Conservation (phyloP, 1,139 yeast genomes). For the Taiozyma sp. region DNA sequence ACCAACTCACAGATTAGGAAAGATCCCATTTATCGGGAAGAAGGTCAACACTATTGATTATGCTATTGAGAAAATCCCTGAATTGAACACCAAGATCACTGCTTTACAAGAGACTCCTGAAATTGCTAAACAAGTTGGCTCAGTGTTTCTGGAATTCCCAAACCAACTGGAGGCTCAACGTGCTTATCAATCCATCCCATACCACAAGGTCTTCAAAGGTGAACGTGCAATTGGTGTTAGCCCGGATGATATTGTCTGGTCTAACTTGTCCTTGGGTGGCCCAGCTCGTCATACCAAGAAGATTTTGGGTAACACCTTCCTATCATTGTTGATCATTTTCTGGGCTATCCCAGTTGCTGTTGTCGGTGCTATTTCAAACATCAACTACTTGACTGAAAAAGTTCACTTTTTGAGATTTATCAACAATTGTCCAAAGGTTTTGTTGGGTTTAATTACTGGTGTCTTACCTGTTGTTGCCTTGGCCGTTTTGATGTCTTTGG, state of each 20-base stretch:
- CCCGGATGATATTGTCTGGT: constrained; percentile 63
- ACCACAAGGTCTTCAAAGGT: constrained; percentile 22
- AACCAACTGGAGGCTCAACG: constrained; percentile 66
- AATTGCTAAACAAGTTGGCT: constrained; percentile 41
- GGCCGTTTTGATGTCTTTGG: constrained; percentile 62
- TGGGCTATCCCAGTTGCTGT: constrained; percentile 90
- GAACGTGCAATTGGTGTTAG: constrained; percentile 52
- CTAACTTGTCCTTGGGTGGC: constrained; percentile 55
- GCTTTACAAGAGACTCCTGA: constrained; percentile 43
- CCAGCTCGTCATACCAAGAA: constrained; percentile 48
- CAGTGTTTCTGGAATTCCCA: constrained; percentile 66
- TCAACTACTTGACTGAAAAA: constrained; percentile 54
- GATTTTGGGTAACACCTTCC: constrained; percentile 45
- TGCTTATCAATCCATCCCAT: constrained; percentile 57
- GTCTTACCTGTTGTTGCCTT: constrained; percentile 65
- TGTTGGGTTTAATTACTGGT: constrained; percentile 70
- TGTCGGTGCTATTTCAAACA: constrained; percentile 73
- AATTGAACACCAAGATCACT: constrained; percentile 48
- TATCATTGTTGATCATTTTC: constrained; percentile 53
- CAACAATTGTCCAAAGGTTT: constrained; percentile 48
- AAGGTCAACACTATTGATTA: constrained; percentile 60
- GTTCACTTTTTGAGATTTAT: constrained; percentile 61
- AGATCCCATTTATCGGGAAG: constrained; percentile 31
- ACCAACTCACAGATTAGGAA: constrained; percentile 56
- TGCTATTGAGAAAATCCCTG: constrained; percentile 50